A percentile compares a stretch with the other conserved stretches of the same genome.
phyloP scores from a whole-genome alignment of 352 stramenopile species.

The Phytopythium oedochilum region DNA sequence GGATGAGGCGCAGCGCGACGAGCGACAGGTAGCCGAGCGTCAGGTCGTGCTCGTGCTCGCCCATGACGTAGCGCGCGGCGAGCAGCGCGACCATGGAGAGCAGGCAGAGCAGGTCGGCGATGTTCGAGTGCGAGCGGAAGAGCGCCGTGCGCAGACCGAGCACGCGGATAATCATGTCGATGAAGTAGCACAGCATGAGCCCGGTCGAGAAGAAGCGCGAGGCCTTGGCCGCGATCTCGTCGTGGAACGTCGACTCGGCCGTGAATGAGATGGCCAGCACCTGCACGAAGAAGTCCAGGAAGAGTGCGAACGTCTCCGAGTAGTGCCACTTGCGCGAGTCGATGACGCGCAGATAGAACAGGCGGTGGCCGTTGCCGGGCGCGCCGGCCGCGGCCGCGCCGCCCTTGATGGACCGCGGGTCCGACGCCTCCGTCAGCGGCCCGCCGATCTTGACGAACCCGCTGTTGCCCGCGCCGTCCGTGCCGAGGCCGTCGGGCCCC shows the following conservation, averaged over 20 bases:
- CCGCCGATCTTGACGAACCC: slow-evolving; percentile 82
- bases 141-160: slow-evolving; percentile 68
- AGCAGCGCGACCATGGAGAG: slow-evolving; percentile 56
- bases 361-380: slow-evolving; percentile 45
- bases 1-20: slow-evolving; percentile 67
- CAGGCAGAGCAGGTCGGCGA: slow-evolving; percentile 72
- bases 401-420: slow-evolving; percentile 69
- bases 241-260: slow-evolving; percentile 47
- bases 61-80: slow-evolving; percentile 44
- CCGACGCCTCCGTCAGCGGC: slow-evolving; percentile 57
- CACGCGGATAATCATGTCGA: slow-evolving; percentile 81
- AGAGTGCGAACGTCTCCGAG: slow-evolving; percentile 78
- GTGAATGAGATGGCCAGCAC: slow-evolving; percentile 78
- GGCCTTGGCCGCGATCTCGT: slow-evolving; percentile 57
- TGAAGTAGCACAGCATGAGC: slow-evolving; percentile 77
- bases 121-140: slow-evolving; percentile 78
- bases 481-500: slow-evolving; percentile 7
- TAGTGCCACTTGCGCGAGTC: slow-evolving; percentile 90
- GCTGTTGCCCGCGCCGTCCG: slow-evolving; percentile 14
- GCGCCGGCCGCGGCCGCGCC: slow-evolving; percentile 9
- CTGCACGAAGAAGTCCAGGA: slow-evolving; percentile 85
- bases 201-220: slow-evolving; percentile 73
- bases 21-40: slow-evolving; percentile 65
- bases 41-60: slow-evolving; percentile 63
- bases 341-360: slow-evolving; percentile 82